These are phyloP conservation scores for Austroboletus eburneus DNA, from an alignment of 768 basidiomycete genomes.

Conservation along the genomic window DNA sequence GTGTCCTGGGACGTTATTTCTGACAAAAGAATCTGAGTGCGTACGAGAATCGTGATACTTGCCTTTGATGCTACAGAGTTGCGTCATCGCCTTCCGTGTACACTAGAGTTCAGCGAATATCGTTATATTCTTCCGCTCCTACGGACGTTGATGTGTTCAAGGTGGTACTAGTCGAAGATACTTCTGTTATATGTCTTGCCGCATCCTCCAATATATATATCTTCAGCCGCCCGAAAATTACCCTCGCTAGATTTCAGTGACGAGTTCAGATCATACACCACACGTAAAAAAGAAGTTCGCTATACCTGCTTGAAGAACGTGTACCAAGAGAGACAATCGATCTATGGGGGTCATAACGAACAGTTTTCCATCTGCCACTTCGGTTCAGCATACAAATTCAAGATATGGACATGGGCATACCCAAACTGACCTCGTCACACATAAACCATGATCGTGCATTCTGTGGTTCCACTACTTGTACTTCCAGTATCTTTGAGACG, in stretches of 20 bases:
- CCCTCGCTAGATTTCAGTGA: slow-evolving; percentile 39
- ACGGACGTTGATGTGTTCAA: slow-evolving; percentile 30
- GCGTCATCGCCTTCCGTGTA: slow-evolving; percentile 47
- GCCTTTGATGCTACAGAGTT: slow-evolving; percentile 82
- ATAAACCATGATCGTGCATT: slow-evolving; percentile 83
- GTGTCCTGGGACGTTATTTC: slow-evolving; percentile 66
- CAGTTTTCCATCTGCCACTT: slow-evolving; percentile 68
- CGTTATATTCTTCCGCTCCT: slow-evolving; percentile 48
- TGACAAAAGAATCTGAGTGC: slow-evolving; percentile 26
- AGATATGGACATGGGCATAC: slow-evolving; percentile 34
- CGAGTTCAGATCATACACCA: not conserved
- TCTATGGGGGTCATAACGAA: slow-evolving; percentile 82
- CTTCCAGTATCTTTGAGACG: slow-evolving; percentile 53
- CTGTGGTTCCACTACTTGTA: slow-evolving; percentile 70
- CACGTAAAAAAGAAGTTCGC: not conserved
- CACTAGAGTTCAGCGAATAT: slow-evolving; percentile 54
- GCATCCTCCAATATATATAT: slow-evolving; percentile 83
- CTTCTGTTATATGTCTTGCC: slow-evolving; percentile 36
- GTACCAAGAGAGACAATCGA: slow-evolving; percentile 74
- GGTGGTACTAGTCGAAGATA: slow-evolving; percentile 12
- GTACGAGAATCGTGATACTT: slow-evolving; percentile 2
- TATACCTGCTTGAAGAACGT: slow-evolving; percentile 57
- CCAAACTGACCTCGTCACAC: slow-evolving; percentile 60
- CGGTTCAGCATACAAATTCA: not conserved
- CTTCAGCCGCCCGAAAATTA: slow-evolving; percentile 68